These are phyloP conservation scores for Lasiodiplodia sp. DNA, from an alignment of 2,329 filamentous ascomycete genomes.

Conservation along the genomic window DNA sequence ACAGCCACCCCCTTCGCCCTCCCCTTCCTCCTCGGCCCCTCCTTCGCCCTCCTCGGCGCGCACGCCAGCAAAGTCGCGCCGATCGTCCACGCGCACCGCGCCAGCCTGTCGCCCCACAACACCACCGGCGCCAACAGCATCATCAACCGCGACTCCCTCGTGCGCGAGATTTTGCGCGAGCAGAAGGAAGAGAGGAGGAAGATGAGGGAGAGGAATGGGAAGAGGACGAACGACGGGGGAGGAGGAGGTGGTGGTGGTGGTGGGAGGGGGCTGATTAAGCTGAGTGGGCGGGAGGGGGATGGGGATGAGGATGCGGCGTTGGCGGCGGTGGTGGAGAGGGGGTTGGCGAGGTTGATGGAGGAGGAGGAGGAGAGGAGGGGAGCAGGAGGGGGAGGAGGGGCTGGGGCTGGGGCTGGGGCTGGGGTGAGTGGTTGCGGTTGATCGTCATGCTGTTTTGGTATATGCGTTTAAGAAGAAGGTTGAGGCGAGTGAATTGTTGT, in stretches of 20 bases:
- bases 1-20: conserved; percentile 2
- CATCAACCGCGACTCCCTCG: neutral
- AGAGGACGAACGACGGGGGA: neutral
- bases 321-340: neutral
- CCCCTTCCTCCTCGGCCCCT: neutral
- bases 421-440: no score
- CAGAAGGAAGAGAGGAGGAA: neutral
- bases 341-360: neutral
- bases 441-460: no score
- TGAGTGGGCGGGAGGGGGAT: neutral
- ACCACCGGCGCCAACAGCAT: no score
- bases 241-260: neutral
- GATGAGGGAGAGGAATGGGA: neutral
- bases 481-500: no score
- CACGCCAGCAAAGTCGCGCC: neutral
- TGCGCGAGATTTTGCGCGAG: neutral
- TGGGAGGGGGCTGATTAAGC: neutral
- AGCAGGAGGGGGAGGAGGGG: no score
- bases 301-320: neutral
- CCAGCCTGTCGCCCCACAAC: no score
- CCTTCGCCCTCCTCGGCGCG: neutral
- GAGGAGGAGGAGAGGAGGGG: neutral
- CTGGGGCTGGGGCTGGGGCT: no score
- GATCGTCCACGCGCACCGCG: neutral
- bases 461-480: no score